phyloP scores from a whole-genome alignment of 2,329 filamentous ascomycete genomes.

The Teratosphaeria pseudoeucalypti region DNA sequence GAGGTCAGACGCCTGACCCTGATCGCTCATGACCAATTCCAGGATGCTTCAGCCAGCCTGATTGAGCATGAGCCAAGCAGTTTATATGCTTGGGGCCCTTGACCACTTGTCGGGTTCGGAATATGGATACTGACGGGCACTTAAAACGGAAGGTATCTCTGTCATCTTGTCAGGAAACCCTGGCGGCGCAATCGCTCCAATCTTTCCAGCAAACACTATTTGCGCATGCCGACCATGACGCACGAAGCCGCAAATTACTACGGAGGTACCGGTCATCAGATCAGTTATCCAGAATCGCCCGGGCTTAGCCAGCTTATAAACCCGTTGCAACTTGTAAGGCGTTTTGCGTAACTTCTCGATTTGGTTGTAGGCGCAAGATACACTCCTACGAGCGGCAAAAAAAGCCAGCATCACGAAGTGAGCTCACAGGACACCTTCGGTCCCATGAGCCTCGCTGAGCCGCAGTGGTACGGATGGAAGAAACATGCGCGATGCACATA shows the following conservation, averaged over 20 bases:
- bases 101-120: too few species aligned
- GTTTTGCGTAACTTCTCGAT: neutral
- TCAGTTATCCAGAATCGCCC: neutral
- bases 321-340: neutral
- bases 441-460: neutral
- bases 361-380: neutral
- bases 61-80: too few species aligned
- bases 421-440: neutral
- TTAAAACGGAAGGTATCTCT: too few species aligned
- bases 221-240: neutral
- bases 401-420: neutral
- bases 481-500: neutral
- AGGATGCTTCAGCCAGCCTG: neutral
- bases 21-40: neutral
- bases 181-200: neutral
- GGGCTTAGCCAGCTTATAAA: neutral
- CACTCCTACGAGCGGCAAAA: neutral
- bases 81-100: too few species aligned
- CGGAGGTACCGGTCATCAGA: neutral
- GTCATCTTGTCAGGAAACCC: neutral
- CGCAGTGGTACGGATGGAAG: neutral
- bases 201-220: neutral
- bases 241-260: neutral
- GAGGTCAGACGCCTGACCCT: neutral
- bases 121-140: too few species aligned